These are phyloP conservation scores for Huntiella decipiens DNA, from an alignment of 2,329 filamentous ascomycete genomes.

Conservation along the genomic window DNA sequence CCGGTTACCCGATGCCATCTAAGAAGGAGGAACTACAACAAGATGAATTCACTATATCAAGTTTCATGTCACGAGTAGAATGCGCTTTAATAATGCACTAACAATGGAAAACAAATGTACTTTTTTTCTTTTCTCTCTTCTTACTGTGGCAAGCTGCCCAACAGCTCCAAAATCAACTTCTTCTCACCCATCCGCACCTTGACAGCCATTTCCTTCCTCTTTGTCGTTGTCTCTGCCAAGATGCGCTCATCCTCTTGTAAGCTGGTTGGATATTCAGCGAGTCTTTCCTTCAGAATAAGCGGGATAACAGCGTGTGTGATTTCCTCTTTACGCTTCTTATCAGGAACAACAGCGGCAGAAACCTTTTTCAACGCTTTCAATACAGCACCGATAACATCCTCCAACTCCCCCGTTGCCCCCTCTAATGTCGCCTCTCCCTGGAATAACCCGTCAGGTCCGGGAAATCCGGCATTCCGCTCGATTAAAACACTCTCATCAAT, in stretches of 20 bases:
- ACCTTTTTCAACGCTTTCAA: constrained; percentile 30
- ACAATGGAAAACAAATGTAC: too few species aligned
- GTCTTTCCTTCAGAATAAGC: constrained; percentile 20
- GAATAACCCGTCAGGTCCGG: constrained; percentile 29
- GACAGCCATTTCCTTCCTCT: constrained; percentile 35
- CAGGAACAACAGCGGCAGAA: constrained; percentile 23
- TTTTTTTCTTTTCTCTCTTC: background rate
- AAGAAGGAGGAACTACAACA: too few species aligned
- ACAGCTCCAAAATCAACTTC: constrained; percentile 38
- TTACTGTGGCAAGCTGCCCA: constrained; percentile 15
- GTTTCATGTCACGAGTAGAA: background rate
- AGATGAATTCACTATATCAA: too few species aligned
- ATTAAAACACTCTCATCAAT: constrained; percentile 60
- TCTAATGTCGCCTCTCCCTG: constrained; percentile 20
- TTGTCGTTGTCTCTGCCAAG: constrained; percentile 19
- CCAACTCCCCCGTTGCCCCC: constrained; percentile 30
- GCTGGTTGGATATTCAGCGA: constrained; percentile 25
- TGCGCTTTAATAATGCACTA: too few species aligned
- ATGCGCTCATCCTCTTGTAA: constrained; percentile 23
- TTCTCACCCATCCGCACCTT: constrained; percentile 57
- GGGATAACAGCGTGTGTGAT: constrained; percentile 24
- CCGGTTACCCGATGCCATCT: constrained; percentile 60
- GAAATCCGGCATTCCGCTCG: constrained; percentile 33
- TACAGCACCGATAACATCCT: constrained; percentile 30
- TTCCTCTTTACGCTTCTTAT: constrained; percentile 31